Base-by-base conservation (phyloP, 1,284 basidiomycete species). In the Tilletia caries region DNA sequence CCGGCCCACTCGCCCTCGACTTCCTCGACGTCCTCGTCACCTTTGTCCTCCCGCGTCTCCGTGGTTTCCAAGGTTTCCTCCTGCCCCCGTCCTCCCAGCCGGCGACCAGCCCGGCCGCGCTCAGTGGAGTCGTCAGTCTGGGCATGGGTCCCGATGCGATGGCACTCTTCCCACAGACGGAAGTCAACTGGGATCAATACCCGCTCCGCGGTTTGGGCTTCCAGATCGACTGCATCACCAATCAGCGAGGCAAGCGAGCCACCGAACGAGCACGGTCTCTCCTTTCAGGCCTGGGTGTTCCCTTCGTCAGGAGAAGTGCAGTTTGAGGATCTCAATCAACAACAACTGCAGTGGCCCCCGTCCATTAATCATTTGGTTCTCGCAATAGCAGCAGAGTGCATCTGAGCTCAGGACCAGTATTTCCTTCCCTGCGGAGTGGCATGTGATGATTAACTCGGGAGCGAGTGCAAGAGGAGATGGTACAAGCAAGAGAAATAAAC, bases 1-100 rank as follows among this genome's bases (percentile, higher is more conserved):
- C 89, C 78, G 95, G 93, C 10, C 90, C 91, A 65, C 89, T 90
- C 73, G 97, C 97, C 91, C 97, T 93, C 86, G 91, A 93, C 78
- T 97, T 98, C 84, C 86, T 98, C 71, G 89, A 90, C 72, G 89
- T 89, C 6, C 88, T 98, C 75, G 89, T 90, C 77, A 94, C 97
- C 78, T 98, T 98, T 82, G 95, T 98, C 66, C 86, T 98, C 27
- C 96, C 95, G 2, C 89, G 95, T 27, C 84, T 97, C 74, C 89
- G 95, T 78, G 94, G 96, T 77, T 98, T 94, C 86, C 86, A 87
- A 6, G 96, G 95, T 29, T 84, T 98, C 71, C 82, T 87, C 2
- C 85, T 94, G 70, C 89, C 91, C 69, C 87, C 91, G 50, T 74
- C 76, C 29, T 73, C 66, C 64, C 82, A 76, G 69, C 79, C 71